A percentile compares a stretch with the other conserved stretches of the same genome.
Conservation (phyloP, 148 eudicot species). For the Bassia scoparia region DNA sequence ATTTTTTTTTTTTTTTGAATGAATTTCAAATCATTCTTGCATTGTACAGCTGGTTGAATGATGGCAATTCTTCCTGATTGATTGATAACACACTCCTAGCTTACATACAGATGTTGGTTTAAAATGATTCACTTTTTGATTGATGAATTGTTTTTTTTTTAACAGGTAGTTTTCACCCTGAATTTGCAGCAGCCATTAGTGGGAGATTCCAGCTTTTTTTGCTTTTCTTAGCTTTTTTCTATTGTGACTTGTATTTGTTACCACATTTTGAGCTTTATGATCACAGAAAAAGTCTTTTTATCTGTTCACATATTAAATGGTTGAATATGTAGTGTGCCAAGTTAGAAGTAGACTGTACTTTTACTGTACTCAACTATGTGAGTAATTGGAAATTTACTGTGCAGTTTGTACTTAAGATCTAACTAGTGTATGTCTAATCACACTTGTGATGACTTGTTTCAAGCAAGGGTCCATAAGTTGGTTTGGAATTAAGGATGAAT, state of each 20-base stretch:
- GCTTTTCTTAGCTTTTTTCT: neutral
- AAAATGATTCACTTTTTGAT: neutral
- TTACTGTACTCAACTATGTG: neutral
- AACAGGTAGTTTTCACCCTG: neutral
- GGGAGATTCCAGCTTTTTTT: conserved; percentile 29
- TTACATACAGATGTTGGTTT: too few species aligned
- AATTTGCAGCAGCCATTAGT: conserved; percentile 20
- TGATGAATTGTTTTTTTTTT: neutral
- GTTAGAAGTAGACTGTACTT: conserved; percentile 2
- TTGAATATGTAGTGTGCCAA: neutral
- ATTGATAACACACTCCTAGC: too few species aligned
- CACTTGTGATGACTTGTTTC: too few species aligned
- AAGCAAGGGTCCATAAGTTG: too few species aligned
- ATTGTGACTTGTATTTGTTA: neutral
- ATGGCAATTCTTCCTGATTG: neutral
- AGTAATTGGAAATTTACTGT: too few species aligned
- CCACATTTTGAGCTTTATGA: conserved; percentile 10
- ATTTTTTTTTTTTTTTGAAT: conserved; percentile 5
- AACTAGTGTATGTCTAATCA: too few species aligned
- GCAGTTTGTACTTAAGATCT: neutral
- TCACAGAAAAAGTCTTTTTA: neutral
- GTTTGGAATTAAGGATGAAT: too few species aligned
- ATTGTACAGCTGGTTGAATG: conserved; percentile 24
- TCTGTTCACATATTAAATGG: neutral
- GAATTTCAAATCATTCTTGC: conserved; percentile 7